These are phyloP conservation scores for Seminavis robusta DNA, from an alignment of 108 stramenopile genomes.

Conservation along the genomic window DNA sequence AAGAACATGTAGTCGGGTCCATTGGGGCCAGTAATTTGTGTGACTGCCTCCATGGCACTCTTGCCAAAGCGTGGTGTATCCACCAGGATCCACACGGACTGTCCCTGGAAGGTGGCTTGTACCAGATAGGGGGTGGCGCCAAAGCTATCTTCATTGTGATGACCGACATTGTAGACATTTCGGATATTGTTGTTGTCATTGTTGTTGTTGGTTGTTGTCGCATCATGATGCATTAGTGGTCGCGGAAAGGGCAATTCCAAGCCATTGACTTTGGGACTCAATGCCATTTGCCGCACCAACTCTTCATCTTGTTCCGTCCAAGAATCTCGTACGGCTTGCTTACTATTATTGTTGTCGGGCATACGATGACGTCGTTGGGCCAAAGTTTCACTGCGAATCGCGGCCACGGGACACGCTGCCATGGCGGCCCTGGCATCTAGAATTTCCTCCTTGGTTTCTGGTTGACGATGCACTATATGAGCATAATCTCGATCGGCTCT, in stretches of 20 bases:
- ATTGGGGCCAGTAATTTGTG: constrained; percentile 25
- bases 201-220: too few relatives aligned
- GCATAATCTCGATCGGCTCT: constrained; percentile 11
- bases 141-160: constrained; percentile 61
- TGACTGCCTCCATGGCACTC: constrained; percentile 32
- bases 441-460: constrained; percentile 36
- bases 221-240: constrained; percentile 22
- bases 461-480: constrained; percentile 52
- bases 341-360: background rate
- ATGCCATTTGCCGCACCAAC: constrained; percentile 26
- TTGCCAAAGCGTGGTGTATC: constrained; percentile 51
- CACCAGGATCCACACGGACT: constrained; percentile 47
- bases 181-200: background rate
- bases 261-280: constrained; percentile 30
- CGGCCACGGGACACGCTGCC: constrained; percentile 71
- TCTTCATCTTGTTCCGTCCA: constrained; percentile 18
- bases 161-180: constrained; percentile 49
- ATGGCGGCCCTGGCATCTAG: constrained; percentile 55
- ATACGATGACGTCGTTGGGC: constrained; percentile 22
- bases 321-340: background rate
- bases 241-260: constrained; percentile 43
- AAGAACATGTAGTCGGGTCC: constrained; percentile 58
- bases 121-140: constrained; percentile 65
- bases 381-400: constrained; percentile 54
- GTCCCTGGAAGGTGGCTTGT: constrained; percentile 7